A percentile compares a stretch with the other conserved stretches of the same genome.
Evolutionary conservation across 2,329 filamentous ascomycete species (phyloP).

Genomic region (Camptophora hylomeconis): DNA sequence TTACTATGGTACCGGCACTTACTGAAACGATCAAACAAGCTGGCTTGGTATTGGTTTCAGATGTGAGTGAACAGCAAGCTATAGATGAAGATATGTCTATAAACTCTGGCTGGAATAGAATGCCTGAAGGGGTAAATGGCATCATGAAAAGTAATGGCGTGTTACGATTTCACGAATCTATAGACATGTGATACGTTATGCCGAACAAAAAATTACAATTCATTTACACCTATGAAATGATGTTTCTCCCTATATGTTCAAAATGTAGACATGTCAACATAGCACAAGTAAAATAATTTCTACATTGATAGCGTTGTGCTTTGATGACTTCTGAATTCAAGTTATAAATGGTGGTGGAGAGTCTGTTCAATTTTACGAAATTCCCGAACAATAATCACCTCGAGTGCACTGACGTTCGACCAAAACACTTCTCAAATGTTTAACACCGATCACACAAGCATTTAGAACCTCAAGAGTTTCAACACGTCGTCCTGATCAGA

Average conservation of each 20-base stretch:
- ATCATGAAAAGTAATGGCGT: conserved; percentile 76
- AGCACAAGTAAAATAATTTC: not conserved
- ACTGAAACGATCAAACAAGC: conserved; percentile 90
- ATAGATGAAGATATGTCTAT: conserved; percentile 15
- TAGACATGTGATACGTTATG: conserved; percentile 47
- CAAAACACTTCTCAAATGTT: no score
- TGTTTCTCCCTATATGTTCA: no score
- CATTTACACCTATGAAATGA: no score
- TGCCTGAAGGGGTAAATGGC: conserved; percentile 77
- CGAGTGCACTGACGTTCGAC: no score
- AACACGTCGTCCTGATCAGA: no score
- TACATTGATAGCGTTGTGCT: not conserved
- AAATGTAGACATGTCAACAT: not conserved
- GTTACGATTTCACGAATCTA: conserved; percentile 81
- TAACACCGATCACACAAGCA: no score
- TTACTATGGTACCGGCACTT: conserved; percentile 86
- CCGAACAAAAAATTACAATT: not conserved
- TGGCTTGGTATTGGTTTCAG: conserved; percentile 79
- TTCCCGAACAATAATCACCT: no score
- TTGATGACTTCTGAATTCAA: no score
- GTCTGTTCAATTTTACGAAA: no score
- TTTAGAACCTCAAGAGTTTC: no score
- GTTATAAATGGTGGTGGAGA: no score
- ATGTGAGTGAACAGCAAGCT: conserved; percentile 53
- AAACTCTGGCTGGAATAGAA: conserved; percentile 36